A percentile compares a stretch with the other conserved stretches of the same genome.
phyloP scores from a whole-genome alignment of 495 filamentous ascomycete species.

The Peziza echinospora region DNA sequence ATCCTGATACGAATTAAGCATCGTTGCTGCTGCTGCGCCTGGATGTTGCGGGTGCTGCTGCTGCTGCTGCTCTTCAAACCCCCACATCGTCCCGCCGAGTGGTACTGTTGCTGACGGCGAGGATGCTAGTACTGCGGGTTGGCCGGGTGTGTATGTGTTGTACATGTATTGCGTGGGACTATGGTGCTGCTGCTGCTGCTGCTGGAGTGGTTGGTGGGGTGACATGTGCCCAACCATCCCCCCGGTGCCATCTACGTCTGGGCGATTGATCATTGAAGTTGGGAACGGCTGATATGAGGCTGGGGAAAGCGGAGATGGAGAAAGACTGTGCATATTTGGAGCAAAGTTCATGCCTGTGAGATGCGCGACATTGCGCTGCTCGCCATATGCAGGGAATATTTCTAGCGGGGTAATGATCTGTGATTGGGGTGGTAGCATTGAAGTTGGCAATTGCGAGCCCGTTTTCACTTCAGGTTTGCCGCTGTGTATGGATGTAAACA shows the following conservation, averaged over 20 bases:
- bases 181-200: conserved; percentile 12
- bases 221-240: conserved; percentile 11
- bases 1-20: conserved; percentile 13
- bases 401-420: conserved; percentile 6
- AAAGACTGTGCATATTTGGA: conserved; percentile 5
- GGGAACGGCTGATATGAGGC: conserved; percentile 10
- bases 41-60: too few species aligned
- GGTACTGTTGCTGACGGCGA: conserved; percentile 10
- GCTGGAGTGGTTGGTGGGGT: conserved; percentile 10
- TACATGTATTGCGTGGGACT: conserved; percentile 13
- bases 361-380: conserved; percentile 3
- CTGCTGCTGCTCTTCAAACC: conserved; percentile 11
- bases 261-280: conserved; percentile 8
- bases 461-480: too few species aligned
- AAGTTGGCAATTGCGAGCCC: too few species aligned
- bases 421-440: conserved; percentile 8
- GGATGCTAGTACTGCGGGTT: not conserved
- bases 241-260: conserved; percentile 7
- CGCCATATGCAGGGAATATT: conserved; percentile 5
- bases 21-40: conserved; percentile 12
- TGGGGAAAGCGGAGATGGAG: conserved; percentile 9
- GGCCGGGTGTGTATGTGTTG: conserved; percentile 12
- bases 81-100: conserved; percentile 13
- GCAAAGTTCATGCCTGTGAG: conserved; percentile 4
- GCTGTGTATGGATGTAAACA: too few species aligned